Percentiles rank a stretch among this genome's conserved stretches.
phyloP scores from a whole-genome alignment of 768 basidiomycete genomes.

The Pholiota molesta region DNA sequence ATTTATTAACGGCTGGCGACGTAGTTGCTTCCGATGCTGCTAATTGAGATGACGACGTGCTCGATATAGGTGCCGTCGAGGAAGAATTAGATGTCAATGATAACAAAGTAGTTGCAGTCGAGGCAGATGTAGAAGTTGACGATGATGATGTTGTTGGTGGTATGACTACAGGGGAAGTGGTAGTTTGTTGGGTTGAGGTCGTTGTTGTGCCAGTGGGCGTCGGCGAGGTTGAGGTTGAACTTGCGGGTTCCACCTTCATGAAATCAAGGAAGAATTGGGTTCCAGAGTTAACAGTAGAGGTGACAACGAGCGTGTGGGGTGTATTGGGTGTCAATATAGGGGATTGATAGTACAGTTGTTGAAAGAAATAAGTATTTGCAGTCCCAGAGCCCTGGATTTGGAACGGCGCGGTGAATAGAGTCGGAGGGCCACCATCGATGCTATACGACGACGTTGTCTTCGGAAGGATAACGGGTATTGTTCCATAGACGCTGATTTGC shows the following conservation, averaged over 20 bases:
- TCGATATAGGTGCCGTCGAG: background rate
- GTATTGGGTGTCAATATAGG: background rate
- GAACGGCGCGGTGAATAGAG: background rate
- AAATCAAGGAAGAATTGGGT: background rate
- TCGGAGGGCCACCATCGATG: background rate
- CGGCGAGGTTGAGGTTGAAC: background rate
- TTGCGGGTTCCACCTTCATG: background rate
- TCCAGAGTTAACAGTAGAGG: background rate
- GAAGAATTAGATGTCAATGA: background rate
- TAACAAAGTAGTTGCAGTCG: background rate
- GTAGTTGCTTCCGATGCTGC: background rate
- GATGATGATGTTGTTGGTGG: background rate
- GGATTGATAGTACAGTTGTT: background rate
- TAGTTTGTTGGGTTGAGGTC: background rate
- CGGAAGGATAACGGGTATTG: background rate
- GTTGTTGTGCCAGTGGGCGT: background rate
- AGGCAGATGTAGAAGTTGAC: background rate
- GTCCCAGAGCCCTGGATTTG: background rate
- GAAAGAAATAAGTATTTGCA: background rate
- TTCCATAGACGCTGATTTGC: background rate
- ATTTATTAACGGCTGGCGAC: background rate
- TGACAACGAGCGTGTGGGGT: conserved; percentile 1
- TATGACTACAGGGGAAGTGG: background rate
- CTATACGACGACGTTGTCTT: background rate
- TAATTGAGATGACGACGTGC: background rate